Base-by-base conservation (phyloP, 2,329 filamentous ascomycete genomes). In the Neofusicoccum parvum region DNA sequence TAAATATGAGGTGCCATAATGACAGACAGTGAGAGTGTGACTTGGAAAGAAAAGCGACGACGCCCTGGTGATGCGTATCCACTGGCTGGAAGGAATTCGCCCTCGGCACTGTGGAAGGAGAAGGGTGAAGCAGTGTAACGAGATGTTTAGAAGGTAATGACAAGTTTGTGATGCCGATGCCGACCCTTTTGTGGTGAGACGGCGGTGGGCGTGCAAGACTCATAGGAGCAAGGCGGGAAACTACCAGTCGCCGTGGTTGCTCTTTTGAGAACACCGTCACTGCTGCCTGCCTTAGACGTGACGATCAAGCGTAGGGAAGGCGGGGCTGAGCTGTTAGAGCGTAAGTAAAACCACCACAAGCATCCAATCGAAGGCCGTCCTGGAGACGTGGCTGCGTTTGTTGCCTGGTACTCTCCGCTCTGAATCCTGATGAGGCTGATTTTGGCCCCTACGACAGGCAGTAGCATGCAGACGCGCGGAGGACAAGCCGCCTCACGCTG, bases 201-300 rank as follows among this genome's bases (percentile, higher is more conserved):
- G 7, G 39, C n/a, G 41, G 27, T 48, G 41, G 32, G 7, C 6
- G 11, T n/a, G 0, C 6, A 48, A 48, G 41, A 60, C 27, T 60
- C 56, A 60, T 60, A 17, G 10, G 17, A 7, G 6, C 27, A n/a
- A 11, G 23, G 32, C 3, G 56, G 11, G 43, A 17, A 23, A 48
- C 41, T 39, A 36, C 32, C 23, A 6, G 41, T 48, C 56, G 43
- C 43, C 56, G 56, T 23, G 5, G 39, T 12, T 49, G 32, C 56
- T 48, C 43, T 48, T 60, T 60, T 48, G 48, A 60, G 56, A 43
- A 60, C 56, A 60, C 56, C 56, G 56, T 20, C 6, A 32, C 56
- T 49, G 43, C 56, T 60, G 56, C 43, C 51, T 60, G 56, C 41
- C 56, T 46, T 46, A 60, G 41, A 34, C 34, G 27, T 37, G 56